A percentile compares a stretch with the other conserved stretches of the same genome.
Evolutionary conservation across 176 grass and related monocot species (phyloP).

Genomic region (Ensete glaucum): DNA sequence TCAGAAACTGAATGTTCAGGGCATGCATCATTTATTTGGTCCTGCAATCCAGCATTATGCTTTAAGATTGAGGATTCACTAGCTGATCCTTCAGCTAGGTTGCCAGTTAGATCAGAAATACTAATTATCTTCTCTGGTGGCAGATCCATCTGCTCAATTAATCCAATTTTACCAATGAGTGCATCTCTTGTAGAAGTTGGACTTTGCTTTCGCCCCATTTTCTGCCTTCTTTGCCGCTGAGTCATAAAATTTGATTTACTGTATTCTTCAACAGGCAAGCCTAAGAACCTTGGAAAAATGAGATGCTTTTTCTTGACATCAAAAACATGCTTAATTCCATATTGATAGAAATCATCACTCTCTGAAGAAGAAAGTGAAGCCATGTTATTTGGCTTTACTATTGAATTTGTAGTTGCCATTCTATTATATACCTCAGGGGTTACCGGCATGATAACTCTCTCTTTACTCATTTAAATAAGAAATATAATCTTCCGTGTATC

Average conservation of each 20-base stretch:
- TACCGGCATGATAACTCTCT: not conserved
- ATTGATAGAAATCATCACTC: not conserved
- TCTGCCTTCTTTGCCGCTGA: conserved; percentile 20
- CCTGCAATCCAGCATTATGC: not conserved
- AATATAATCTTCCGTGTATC: not conserved
- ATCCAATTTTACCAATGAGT: conserved; percentile 14
- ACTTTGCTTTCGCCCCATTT: not conserved
- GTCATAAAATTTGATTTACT: not conserved
- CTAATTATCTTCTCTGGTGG: conserved; percentile 24
- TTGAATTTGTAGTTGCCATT: not conserved
- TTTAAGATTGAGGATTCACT: conserved; percentile 18
- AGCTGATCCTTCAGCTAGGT: not conserved
- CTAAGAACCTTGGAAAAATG: conserved; percentile 9
- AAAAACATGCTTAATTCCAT: not conserved
- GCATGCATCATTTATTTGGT: conserved; percentile 1
- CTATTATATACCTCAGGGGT: not conserved
- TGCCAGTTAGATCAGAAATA: conserved; percentile 15
- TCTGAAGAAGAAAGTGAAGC: not conserved
- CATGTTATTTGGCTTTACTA: not conserved
- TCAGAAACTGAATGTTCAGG: conserved; percentile 6
- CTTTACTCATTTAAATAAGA: not conserved
- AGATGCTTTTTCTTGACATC: conserved; percentile 26
- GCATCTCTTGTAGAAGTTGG: conserved; percentile 23
- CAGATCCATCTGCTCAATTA: conserved; percentile 2
- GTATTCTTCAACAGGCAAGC: conserved; percentile 1